A percentile compares a stretch with the other conserved stretches of the same genome.
These are phyloP conservation scores for Chrysoporthe cubensis DNA, from an alignment of 2,329 filamentous ascomycete species.

Conservation along the genomic window DNA sequence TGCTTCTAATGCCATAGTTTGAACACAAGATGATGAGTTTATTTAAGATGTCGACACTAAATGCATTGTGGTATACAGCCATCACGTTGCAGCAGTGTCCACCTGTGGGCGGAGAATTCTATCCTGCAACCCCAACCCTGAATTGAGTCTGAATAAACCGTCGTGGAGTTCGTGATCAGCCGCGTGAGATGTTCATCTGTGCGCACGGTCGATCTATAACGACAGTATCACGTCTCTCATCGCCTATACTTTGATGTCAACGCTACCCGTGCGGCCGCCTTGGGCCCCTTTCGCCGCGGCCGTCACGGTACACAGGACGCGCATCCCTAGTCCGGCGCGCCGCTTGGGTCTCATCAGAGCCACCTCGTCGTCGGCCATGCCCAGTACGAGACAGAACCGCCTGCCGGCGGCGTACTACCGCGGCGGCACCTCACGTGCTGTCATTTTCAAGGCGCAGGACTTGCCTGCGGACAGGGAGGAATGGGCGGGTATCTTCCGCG, in stretches of 20 bases:
- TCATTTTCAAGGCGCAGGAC: slow-evolving; percentile 60
- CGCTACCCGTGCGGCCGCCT: neutral
- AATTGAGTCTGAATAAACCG: no score
- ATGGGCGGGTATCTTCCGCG: slow-evolving; percentile 60
- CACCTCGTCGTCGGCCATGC: neutral
- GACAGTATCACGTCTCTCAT: neutral
- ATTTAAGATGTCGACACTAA: no score
- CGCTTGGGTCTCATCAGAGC: neutral
- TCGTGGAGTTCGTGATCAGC: neutral
- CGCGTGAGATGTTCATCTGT: neutral
- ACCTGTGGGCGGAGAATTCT: no score
- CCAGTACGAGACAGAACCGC: slow-evolving; percentile 11
- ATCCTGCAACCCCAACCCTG: no score
- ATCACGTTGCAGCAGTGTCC: no score
- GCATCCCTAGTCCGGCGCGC: neutral
- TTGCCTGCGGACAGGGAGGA: slow-evolving; percentile 49
- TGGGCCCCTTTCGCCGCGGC: neutral
- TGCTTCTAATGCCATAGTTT: no score
- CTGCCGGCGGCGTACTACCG: slow-evolving; percentile 64
- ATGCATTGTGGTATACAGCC: no score
- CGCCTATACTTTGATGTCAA: neutral
- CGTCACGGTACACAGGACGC: neutral
- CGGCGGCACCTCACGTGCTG: slow-evolving; percentile 70
- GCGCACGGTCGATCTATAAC: neutral
- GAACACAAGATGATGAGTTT: no score